A percentile compares a stretch with the other conserved stretches of the same genome.
These are phyloP conservation scores for Rhizopogon vulgaris DNA, from an alignment of 768 basidiomycete genomes.

Conservation along the genomic window DNA sequence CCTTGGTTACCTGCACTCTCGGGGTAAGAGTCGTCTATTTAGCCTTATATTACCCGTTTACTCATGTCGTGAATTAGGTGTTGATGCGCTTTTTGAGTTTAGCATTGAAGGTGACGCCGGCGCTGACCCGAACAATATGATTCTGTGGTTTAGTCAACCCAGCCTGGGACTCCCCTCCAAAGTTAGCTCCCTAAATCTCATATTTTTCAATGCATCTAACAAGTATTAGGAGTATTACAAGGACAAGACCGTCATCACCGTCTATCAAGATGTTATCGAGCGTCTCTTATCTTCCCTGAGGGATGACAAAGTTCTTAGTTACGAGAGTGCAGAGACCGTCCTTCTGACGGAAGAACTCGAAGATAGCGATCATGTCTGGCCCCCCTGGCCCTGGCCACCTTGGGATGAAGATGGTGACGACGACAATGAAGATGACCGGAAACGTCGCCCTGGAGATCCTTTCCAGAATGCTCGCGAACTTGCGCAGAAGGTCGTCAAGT, in stretches of 20 bases:
- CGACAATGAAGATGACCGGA: slow-evolving; percentile 26
- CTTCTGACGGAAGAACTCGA: slow-evolving; percentile 34
- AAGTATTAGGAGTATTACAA: slow-evolving; percentile 76
- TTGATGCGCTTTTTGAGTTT: slow-evolving; percentile 75
- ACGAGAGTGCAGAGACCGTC: slow-evolving; percentile 18
- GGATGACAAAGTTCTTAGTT: slow-evolving; percentile 30
- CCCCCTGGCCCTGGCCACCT: slow-evolving; percentile 83
- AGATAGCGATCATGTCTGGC: slow-evolving; percentile 45
- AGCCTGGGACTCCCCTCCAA: slow-evolving; percentile 81
- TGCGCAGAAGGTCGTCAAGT: slow-evolving; percentile 63
- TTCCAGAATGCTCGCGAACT: slow-evolving; percentile 50
- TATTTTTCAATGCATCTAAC: background rate
- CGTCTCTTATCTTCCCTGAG: slow-evolving; percentile 58
- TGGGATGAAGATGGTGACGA: slow-evolving; percentile 63
- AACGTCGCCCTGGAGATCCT: slow-evolving; percentile 27
- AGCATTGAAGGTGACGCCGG: slow-evolving; percentile 85
- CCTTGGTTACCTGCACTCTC: slow-evolving; percentile 80
- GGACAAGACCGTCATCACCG: slow-evolving; percentile 60
- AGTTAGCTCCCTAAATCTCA: slow-evolving; percentile 31
- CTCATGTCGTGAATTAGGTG: slow-evolving; percentile 39
- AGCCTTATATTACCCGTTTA: background rate
- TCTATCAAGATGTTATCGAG: slow-evolving; percentile 66
- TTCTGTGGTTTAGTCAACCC: slow-evolving; percentile 81
- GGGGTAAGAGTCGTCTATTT: slow-evolving; percentile 42
- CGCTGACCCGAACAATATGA: slow-evolving; percentile 80